Percentiles rank a stretch among this genome's conserved stretches.
Evolutionary conservation across 2,329 filamentous ascomycete genomes (phyloP).

Genomic region (Aspergillus caelatus): DNA sequence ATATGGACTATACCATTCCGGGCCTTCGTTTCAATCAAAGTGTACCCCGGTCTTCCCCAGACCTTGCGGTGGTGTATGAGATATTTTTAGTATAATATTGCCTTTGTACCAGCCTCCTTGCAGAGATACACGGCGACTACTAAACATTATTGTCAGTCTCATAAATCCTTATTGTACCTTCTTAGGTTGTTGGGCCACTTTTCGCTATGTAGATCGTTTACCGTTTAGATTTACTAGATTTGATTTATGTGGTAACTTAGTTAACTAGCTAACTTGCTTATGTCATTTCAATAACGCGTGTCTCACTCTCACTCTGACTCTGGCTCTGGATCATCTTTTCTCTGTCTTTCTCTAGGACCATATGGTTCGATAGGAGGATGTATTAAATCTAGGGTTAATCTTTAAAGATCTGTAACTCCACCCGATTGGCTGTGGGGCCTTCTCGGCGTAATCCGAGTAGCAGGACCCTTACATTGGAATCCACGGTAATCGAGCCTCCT

Average conservation of each 20-base stretch:
- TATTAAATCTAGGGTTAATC: too few relatives aligned
- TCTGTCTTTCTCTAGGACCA: too few relatives aligned
- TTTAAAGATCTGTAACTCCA: not conserved
- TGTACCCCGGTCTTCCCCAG: not conserved
- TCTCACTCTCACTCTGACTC: not conserved
- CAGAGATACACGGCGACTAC: not conserved
- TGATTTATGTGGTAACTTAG: too few relatives aligned
- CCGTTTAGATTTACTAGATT: too few relatives aligned
- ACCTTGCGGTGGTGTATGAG: not conserved
- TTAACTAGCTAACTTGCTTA: too few relatives aligned
- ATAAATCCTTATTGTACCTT: not conserved
- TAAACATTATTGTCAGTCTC: not conserved
- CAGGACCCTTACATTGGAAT: not conserved
- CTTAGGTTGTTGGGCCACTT: too few relatives aligned
- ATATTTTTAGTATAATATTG: not conserved
- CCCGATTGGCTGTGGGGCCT: not conserved
- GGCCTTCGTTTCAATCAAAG: too few relatives aligned
- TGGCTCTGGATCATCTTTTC: not conserved
- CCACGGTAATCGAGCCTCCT: not conserved
- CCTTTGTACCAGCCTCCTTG: not conserved
- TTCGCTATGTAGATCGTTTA: too few relatives aligned
- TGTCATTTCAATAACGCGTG: too few relatives aligned
- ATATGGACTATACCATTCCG: not conserved
- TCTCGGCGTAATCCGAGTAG: not conserved
- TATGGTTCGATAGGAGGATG: not conserved